Evolutionary conservation across 2,329 filamentous ascomycete genomes (phyloP), one percentile per base, ranked within the genome.

Genomic region (Calonectria pseudoturangicola): DNA sequence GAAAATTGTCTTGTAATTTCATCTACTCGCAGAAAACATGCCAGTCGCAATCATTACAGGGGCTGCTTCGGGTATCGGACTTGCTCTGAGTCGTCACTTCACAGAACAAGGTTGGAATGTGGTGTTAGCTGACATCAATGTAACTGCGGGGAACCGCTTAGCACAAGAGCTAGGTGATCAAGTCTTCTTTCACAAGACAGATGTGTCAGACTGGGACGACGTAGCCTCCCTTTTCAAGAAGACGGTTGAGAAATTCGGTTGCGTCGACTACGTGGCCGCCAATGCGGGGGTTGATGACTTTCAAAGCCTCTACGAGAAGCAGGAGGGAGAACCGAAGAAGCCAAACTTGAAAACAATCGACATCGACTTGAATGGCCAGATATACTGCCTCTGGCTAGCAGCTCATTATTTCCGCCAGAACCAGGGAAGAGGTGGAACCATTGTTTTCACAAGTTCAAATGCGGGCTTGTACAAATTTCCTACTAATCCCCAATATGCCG

Each of bases 11-110:
- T 33, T 21, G 3, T 41, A 9, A 10, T 41, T 36, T 21, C 12
- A 10, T 36, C 33, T 36, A 36, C 33, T 36, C 30, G 13, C 3
- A 33, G 75, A 76, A 43, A 76, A 75, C 30, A 66, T 66, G 64
- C 64, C 64, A 9, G 48, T 56, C 33, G 64, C 64, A 8, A 45
- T 66, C 45, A 33, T 60, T 60, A 60, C 54, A 28, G 54, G 54
- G 25, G 54, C 54, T 28, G 54, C 54, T 15, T 60, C 54, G 21
- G 54, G 54, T 21, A 60, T 60, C 21, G 54, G 54, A 5, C 54
- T 60, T 25, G 54, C 54, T 28, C 48, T 66, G 0, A 43, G 25
- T 28, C 48, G 64, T 6, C 64, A 66, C 45, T 66, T 66, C 9
- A 66, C 27, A 54, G 48, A 30, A 30, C 41, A 66, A 25, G 48